A percentile compares a stretch with the other conserved stretches of the same genome.
phyloP scores from a whole-genome alignment of 345 rosid genomes.

The Ceriops decandra region DNA sequence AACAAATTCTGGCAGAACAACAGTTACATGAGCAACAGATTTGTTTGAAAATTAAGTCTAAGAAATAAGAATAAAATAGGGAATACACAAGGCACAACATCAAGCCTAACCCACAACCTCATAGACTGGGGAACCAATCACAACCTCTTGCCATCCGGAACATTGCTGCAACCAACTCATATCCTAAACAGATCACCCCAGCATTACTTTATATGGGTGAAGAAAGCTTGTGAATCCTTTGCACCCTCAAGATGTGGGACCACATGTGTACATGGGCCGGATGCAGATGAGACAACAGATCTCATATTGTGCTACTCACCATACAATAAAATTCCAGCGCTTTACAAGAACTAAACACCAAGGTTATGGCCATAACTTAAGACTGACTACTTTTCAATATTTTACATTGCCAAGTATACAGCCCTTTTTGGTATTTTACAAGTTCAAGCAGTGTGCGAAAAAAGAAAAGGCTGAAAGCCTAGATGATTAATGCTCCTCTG shows the following conservation, averaged over 20 bases:
- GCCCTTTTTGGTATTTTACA: slow-evolving; percentile 19
- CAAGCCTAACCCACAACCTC: background rate
- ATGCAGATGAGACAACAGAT: slow-evolving; percentile 14
- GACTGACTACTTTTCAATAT: slow-evolving; percentile 13
- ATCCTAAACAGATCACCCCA: slow-evolving; percentile 9
- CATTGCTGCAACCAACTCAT: slow-evolving; percentile 14
- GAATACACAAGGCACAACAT: background rate
- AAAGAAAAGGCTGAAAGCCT: slow-evolving; percentile 16
- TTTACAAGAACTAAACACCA: slow-evolving; percentile 17
- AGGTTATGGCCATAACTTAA: slow-evolving; percentile 6
- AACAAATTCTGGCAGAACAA: background rate
- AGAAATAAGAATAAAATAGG: background rate
- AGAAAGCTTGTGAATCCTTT: background rate
- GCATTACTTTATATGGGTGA: background rate
- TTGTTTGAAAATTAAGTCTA: background rate
- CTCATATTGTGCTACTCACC: slow-evolving; percentile 23
- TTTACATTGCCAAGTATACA: slow-evolving; percentile 21
- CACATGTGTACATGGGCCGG: background rate
- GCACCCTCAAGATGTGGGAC: background rate
- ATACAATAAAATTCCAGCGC: slow-evolving; percentile 16
- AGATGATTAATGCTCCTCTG: slow-evolving; percentile 24
- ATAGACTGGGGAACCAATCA: background rate
- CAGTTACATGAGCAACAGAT: slow-evolving; percentile 3
- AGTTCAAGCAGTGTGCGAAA: slow-evolving; percentile 16
- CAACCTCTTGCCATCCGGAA: slow-evolving; percentile 14